phyloP scores from a whole-genome alignment of 129 eudicot genomes.

The Erigeron canadensis region DNA sequence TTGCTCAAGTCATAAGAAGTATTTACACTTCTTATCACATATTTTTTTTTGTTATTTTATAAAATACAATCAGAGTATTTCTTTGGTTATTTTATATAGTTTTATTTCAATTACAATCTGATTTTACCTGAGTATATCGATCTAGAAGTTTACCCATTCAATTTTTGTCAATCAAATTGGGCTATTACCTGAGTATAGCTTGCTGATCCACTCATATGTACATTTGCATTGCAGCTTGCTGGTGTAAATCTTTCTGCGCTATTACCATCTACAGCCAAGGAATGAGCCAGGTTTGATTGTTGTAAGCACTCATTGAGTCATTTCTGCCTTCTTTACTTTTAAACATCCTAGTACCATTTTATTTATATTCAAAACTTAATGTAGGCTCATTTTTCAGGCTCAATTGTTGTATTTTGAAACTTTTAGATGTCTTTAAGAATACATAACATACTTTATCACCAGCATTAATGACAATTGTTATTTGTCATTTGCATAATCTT shows the following conservation, averaged over 20 bases:
- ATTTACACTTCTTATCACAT: no score
- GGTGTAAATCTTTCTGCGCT: slow-evolving; percentile 64
- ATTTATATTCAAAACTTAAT: background rate
- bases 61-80: no score
- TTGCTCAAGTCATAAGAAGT: background rate
- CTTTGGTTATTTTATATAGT: no score
- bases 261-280: slow-evolving; percentile 76
- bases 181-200: background rate
- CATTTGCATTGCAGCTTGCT: slow-evolving; percentile 47
- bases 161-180: background rate
- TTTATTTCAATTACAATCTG: no score
- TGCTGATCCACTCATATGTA: background rate
- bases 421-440: no score
- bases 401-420: no score
- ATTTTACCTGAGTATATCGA: background rate
- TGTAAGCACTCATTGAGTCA: slow-evolving; percentile 36
- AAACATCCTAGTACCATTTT: slow-evolving; percentile 7
- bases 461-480: no score
- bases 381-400: no score
- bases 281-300: slow-evolving; percentile 61
- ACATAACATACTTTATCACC: no score
- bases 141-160: background rate
- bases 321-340: background rate
- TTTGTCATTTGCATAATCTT: no score
- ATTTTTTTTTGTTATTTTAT: no score